These are phyloP conservation scores for Leonotis leonurus DNA, from an alignment of 257 asterid genomes.

Conservation along the genomic window DNA sequence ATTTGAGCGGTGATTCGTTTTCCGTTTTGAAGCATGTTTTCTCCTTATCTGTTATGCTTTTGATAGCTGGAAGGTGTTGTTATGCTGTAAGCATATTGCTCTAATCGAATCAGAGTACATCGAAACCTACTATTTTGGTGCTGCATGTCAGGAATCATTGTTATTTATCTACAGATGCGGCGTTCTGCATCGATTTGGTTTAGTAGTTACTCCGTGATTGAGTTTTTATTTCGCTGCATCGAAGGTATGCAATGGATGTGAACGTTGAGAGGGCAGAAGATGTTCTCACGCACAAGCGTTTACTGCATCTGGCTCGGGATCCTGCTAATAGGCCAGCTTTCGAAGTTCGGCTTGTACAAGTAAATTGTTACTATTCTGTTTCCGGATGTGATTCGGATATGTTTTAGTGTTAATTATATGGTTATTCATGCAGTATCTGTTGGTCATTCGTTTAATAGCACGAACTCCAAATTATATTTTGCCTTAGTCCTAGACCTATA, in stretches of 20 bases:
- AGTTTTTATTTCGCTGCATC: slow-evolving; percentile 18
- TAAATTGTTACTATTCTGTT: slow-evolving; percentile 14
- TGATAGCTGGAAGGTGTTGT: neutral
- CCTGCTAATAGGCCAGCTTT: slow-evolving; percentile 86
- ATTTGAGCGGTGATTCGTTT: slow-evolving; percentile 12
- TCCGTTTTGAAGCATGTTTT: neutral
- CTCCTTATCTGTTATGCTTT: neutral
- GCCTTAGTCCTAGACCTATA: too few relatives aligned
- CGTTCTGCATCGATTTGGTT: slow-evolving; percentile 1
- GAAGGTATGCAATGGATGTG: slow-evolving; percentile 95
- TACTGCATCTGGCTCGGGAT: slow-evolving; percentile 80
- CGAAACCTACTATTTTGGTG: neutral
- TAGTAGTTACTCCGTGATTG: slow-evolving; percentile 11
- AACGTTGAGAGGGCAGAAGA: slow-evolving; percentile 94
- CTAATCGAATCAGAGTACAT: neutral
- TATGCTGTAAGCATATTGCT: neutral
- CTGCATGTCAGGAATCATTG: slow-evolving; percentile 23
- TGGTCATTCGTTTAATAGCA: neutral
- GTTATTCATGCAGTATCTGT: neutral
- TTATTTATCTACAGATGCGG: slow-evolving; percentile 6
- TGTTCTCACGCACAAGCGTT: slow-evolving; percentile 79
- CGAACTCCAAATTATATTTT: neutral
- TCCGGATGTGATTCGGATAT: neutral
- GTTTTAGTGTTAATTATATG: slow-evolving; percentile 1
- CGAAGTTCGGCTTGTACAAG: slow-evolving; percentile 97